Conservation (phyloP, 306 rosid genomes). For the Acacia acuminata region DNA sequence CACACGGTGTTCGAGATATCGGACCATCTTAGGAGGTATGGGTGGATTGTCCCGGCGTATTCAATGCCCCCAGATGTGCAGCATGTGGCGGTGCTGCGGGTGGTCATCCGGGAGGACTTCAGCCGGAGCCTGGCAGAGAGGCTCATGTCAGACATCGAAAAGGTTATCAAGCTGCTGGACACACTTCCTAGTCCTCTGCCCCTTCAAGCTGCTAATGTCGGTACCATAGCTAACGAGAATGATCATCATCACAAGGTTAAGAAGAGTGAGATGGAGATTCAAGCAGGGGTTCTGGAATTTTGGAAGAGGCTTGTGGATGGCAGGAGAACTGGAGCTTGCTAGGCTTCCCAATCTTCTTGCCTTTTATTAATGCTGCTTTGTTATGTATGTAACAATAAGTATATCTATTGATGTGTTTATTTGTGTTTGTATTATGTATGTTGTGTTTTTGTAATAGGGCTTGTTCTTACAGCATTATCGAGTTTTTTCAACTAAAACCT, state of each 20-base stretch:
- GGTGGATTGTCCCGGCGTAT: constrained; percentile 96
- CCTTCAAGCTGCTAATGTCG: constrained; percentile 49
- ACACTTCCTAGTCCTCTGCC: constrained; percentile 36
- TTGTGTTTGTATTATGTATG: neutral
- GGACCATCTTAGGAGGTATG: constrained; percentile 59
- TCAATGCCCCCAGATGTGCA: constrained; percentile 79
- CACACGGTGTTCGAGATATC: constrained; percentile 80
- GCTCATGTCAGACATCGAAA: constrained; percentile 64
- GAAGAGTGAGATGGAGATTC: constrained; percentile 48
- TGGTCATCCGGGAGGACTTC: constrained; percentile 91
- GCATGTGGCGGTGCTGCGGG: constrained; percentile 70
- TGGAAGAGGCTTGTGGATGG: constrained; percentile 60
- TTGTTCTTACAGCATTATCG: neutral
- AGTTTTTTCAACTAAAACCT: neutral
- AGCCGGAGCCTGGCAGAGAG: constrained; percentile 76
- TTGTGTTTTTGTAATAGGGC: neutral
- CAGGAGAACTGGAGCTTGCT: constrained; percentile 73
- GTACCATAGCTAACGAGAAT: constrained; percentile 40
- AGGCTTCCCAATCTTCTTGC: constrained; percentile 14
- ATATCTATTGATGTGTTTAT: neutral
- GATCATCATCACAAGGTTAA: constrained; percentile 34
- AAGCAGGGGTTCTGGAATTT: constrained; percentile 33
- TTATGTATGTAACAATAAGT: neutral
- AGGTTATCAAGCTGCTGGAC: constrained; percentile 61
- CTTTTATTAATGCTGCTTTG: too few species aligned